These are phyloP conservation scores for Sphagnum tenellum DNA, from an alignment of 225 moss, liverwort and hornwort genomes.

Conservation along the genomic window DNA sequence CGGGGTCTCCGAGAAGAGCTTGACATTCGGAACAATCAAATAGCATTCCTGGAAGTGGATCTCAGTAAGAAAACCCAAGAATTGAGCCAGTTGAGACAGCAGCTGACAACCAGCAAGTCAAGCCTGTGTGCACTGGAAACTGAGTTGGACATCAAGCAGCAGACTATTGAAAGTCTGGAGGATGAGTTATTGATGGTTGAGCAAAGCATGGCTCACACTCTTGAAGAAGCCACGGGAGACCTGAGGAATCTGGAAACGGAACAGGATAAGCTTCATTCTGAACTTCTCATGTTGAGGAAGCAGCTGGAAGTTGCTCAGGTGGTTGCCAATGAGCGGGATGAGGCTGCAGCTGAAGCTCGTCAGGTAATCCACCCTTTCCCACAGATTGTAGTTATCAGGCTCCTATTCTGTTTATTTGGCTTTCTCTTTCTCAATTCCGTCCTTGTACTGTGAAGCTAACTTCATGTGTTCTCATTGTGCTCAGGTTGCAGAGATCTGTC, in stretches of 20 bases:
- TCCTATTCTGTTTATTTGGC: too few species aligned
- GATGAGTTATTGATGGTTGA: constrained; percentile 62
- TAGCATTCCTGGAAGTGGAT: constrained; percentile 20
- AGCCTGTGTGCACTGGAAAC: constrained; percentile 46
- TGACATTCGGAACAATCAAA: constrained; percentile 19
- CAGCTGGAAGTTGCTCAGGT: constrained; percentile 71
- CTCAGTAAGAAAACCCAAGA: constrained; percentile 32
- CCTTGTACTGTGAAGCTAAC: too few species aligned
- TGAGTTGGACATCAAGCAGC: constrained; percentile 58
- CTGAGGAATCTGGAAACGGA: constrained; percentile 57
- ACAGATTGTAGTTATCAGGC: too few species aligned
- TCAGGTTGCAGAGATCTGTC: constrained; percentile 71
- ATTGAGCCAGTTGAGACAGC: constrained; percentile 20
- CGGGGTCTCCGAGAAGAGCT: constrained; percentile 34
- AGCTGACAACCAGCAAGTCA: constrained; percentile 29
- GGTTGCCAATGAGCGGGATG: constrained; percentile 50
- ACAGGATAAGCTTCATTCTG: constrained; percentile 62
- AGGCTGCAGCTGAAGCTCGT: constrained; percentile 60
- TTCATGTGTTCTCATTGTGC: too few species aligned
- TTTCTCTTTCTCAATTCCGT: too few species aligned
- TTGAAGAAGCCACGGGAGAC: constrained; percentile 45
- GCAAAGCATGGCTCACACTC: constrained; percentile 36
- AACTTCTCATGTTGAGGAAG: constrained; percentile 56
- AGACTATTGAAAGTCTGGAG: constrained; percentile 51
- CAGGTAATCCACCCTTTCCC: constrained; percentile 29